Conservation (phyloP, 805 yeast genomes). For the Metschnikowia gelsemii region DNA sequence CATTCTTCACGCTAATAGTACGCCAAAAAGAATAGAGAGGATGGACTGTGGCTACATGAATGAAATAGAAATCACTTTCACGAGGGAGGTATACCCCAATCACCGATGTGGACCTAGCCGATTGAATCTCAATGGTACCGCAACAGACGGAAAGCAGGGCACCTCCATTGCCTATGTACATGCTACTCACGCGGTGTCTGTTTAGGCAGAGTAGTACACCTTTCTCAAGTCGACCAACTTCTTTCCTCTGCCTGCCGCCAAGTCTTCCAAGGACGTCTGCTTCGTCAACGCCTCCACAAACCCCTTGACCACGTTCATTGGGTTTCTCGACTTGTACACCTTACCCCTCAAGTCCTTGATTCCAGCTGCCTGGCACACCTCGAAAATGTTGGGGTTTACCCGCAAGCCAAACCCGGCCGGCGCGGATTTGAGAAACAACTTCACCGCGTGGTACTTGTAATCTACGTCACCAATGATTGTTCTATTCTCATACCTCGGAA, state of each 20-base stretch:
- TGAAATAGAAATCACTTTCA: no score
- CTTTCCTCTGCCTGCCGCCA: conserved; percentile 91
- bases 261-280: conserved; percentile 80
- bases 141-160: no score
- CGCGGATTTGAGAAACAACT: conserved; percentile 76
- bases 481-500: conserved; percentile 88
- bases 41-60: no score
- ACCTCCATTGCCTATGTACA: conserved; percentile 20
- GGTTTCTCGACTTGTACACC: conserved; percentile 88
- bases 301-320: conserved; percentile 91
- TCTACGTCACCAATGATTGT: conserved; percentile 85
- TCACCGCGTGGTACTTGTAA: conserved; percentile 83
- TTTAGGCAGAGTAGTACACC: conserved; percentile 66
- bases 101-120: background rate
- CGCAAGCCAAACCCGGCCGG: conserved; percentile 93
- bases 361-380: conserved; percentile 90
- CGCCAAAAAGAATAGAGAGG: no score
- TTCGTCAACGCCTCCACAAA: conserved; percentile 79
- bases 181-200: background rate
- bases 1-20: no score
- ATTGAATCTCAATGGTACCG: no score
- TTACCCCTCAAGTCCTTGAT: conserved; percentile 91
- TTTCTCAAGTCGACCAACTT: conserved; percentile 90
- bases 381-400: conserved; percentile 86
- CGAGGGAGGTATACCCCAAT: no score